Percentiles rank a stretch among this genome's conserved stretches.
These are phyloP conservation scores for Ascochyta clinopodiicola DNA, from an alignment of 2,329 filamentous ascomycete species.

Conservation along the genomic window DNA sequence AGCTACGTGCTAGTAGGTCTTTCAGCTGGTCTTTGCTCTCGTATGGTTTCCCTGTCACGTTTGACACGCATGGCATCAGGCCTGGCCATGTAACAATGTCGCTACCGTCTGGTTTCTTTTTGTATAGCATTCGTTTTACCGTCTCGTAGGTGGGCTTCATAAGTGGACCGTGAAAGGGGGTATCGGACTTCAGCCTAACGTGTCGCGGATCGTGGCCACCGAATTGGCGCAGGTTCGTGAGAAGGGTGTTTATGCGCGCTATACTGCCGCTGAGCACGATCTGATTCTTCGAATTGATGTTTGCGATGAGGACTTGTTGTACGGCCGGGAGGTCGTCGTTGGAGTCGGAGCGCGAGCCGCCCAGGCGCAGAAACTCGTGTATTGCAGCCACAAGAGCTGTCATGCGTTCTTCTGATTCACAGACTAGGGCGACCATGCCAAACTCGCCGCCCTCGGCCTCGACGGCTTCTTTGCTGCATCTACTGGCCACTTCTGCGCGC, in stretches of 20 bases:
- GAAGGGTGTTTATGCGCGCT: constrained; percentile 77
- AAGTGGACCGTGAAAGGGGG: constrained; percentile 88
- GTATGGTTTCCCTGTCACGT: constrained; percentile 83
- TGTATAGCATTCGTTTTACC: constrained; percentile 72
- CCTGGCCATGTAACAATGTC: constrained; percentile 80
- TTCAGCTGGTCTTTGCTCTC: constrained; percentile 74
- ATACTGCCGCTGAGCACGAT: constrained; percentile 92
- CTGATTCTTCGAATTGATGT: constrained; percentile 95
- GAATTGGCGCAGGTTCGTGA: constrained; percentile 87
- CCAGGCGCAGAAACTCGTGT: constrained; percentile 77
- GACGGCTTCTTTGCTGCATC: constrained; percentile 72
- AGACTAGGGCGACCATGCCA: constrained; percentile 93
- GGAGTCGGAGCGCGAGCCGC: constrained; percentile 67
- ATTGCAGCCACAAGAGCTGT: constrained; percentile 73
- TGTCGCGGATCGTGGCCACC: constrained; percentile 89
- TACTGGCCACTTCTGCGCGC: constrained; percentile 83
- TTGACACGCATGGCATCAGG: constrained; percentile 79
- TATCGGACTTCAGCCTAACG: constrained; percentile 84
- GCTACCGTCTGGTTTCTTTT: constrained; percentile 62
- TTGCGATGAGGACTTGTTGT: constrained; percentile 87
- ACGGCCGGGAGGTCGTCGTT: constrained; percentile 74
- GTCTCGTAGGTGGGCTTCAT: constrained; percentile 84
- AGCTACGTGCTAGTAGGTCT: constrained; percentile 78
- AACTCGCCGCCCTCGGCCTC: constrained; percentile 78
- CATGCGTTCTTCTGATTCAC: constrained; percentile 77